Base-by-base conservation (phyloP, 805 yeast species). In the Phaffomyces thermotolerans region DNA sequence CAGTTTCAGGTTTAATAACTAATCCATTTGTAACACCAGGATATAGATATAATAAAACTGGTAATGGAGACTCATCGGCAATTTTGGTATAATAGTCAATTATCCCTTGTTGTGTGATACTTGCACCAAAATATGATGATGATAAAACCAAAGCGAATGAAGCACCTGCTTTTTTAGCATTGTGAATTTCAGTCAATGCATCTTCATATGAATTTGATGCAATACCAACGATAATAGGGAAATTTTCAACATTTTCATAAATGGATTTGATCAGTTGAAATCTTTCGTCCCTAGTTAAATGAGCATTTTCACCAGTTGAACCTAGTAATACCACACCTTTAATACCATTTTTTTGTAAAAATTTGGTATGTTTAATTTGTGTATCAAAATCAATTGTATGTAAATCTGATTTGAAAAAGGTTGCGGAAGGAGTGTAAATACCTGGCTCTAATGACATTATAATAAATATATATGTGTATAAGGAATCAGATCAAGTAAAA, bases 221-320 rank as follows among this genome's bases (percentile, higher is more conserved):
- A 36, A 72, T 69, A 48, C 81, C 81, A 34, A 71, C 79, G 12
- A 72, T 50, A 34, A 76, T 58, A 10, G 71, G 62, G 56, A 65
- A 68, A 30, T 60, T 66, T 22, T 68, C 65, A 6, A 75, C 62
- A 5, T 56, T 66, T 4, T 59, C 62, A 37, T 61, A 70, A 39
- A 72, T 46, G 12, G 56, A 47, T 18, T 54, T 48, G 24, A 69
- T 59, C 9, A 68, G 51, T 6, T 59, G 44, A 13, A 57, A 57
- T 48, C 80, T 64, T 59, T 76, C 81, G 35, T 55, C 49, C 41
- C 68, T 61, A 10, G 78, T 67, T 50, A 75, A 58, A 50, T 74
- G 78, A 33, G 73, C 72, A 47, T 71, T 70, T 54, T 76, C 81
- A 33, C 81, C 81, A 14, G 79, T 76, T 31, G 78, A 72, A 6